Conservation (phyloP, 805 yeast species). For the Kodamaea sagamina region DNA sequence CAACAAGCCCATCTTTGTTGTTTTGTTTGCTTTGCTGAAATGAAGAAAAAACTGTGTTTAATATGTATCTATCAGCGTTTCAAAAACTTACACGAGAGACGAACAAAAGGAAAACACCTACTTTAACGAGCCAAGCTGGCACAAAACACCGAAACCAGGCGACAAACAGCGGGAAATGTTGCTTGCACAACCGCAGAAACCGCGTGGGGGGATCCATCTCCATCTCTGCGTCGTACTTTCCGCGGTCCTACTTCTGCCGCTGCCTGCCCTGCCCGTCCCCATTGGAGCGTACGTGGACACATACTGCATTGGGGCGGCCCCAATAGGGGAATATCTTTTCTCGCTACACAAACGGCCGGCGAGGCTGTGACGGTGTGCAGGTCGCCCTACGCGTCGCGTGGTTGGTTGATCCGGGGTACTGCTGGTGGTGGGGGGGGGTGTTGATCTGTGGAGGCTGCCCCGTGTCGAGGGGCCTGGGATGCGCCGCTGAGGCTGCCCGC, state of each 20-base stretch:
- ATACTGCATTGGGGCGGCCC: constrained; percentile 1
- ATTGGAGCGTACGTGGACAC: neutral
- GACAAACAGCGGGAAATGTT: neutral
- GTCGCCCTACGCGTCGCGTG: too few relatives aligned
- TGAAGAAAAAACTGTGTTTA: constrained; percentile 8
- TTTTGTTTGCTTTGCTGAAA: neutral
- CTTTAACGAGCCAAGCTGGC: neutral
- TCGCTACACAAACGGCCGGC: too few relatives aligned
- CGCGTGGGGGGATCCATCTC: neutral
- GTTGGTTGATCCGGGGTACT: too few relatives aligned
- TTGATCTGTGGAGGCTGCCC: too few relatives aligned
- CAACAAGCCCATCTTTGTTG: constrained; percentile 11
- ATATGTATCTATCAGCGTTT: constrained; percentile 1
- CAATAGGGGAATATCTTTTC: too few relatives aligned
- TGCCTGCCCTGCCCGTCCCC: neutral
- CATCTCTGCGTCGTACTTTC: too few relatives aligned
- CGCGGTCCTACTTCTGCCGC: neutral
- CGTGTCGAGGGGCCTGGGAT: too few relatives aligned
- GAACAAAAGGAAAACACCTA: constrained; percentile 5
- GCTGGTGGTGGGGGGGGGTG: too few relatives aligned
- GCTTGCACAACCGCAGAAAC: neutral
- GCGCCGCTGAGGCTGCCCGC: too few relatives aligned
- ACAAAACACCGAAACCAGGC: neutral
- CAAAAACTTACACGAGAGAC: constrained; percentile 3
- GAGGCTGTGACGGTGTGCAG: too few relatives aligned